Conservation (phyloP, 108 stramenopile genomes). For the Discostella pseudostelligera region DNA sequence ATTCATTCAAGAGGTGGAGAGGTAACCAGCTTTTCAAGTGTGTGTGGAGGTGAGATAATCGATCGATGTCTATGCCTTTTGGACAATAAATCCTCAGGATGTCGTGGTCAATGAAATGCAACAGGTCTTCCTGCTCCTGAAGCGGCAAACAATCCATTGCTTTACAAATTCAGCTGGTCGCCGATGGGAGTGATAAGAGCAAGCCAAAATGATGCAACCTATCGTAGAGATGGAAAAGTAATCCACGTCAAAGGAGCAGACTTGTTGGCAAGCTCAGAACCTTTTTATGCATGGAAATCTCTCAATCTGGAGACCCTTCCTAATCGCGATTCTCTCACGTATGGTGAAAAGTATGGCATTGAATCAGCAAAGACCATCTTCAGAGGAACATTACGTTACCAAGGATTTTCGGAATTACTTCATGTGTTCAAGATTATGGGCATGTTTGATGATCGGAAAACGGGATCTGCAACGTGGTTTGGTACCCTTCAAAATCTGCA, state of each 20-base stretch:
- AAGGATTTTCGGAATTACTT: conserved; percentile 68
- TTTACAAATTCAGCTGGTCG: conserved; percentile 91
- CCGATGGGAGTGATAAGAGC: conserved; percentile 83
- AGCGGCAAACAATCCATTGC: conserved; percentile 81
- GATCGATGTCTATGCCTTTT: background rate
- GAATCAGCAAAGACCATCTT: conserved; percentile 60
- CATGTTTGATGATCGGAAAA: conserved; percentile 37
- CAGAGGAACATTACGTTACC: conserved; percentile 84
- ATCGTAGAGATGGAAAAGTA: conserved; percentile 43
- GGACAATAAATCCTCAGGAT: background rate
- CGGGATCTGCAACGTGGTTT: conserved; percentile 36
- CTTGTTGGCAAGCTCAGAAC: conserved; percentile 50
- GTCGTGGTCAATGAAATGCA: background rate
- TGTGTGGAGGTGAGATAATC: conserved; percentile 66
- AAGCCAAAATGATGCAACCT: conserved; percentile 65
- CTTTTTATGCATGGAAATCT: conserved; percentile 59
- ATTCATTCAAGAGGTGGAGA: conserved; percentile 61
- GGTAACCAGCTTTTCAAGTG: conserved; percentile 65
- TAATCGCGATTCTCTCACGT: conserved; percentile 77
- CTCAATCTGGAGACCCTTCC: conserved; percentile 77
- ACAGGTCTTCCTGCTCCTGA: conserved; percentile 62
- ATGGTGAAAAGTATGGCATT: conserved; percentile 74
- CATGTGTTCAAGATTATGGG: conserved; percentile 59
- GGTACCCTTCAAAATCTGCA: conserved; percentile 34
- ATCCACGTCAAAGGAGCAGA: conserved; percentile 47